Conservation (phyloP, 495 filamentous ascomycete species). For the Penicillium coprophilum region DNA sequence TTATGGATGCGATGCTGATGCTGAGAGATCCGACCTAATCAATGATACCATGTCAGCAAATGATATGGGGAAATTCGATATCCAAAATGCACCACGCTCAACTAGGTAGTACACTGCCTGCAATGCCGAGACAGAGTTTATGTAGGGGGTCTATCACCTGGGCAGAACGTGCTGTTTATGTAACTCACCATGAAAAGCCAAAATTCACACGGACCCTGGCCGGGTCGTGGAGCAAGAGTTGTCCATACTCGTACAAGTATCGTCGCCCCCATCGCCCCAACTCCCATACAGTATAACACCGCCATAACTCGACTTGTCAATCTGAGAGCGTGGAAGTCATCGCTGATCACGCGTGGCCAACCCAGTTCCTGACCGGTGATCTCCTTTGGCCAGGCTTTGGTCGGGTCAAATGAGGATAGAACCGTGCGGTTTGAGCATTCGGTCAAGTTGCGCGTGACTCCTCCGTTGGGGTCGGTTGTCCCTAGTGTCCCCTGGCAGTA, state of each 20-base stretch:
- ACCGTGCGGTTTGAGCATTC: slow-evolving; percentile 61
- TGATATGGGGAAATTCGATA: not conserved
- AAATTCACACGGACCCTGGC: slow-evolving; percentile 30
- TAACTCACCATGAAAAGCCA: slow-evolving; percentile 35
- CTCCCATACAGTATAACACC: slow-evolving; percentile 64
- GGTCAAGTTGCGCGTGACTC: slow-evolving; percentile 53
- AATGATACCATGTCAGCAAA: slow-evolving; percentile 5
- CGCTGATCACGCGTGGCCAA: slow-evolving; percentile 62
- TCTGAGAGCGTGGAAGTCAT: slow-evolving; percentile 54
- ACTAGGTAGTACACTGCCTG: not conserved
- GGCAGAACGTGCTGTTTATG: not conserved
- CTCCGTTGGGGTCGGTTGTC: slow-evolving; percentile 28
- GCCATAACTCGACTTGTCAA: slow-evolving; percentile 54
- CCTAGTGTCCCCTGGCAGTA: slow-evolving; percentile 65
- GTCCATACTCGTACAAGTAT: slow-evolving; percentile 42
- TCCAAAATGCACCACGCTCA: slow-evolving; percentile 3
- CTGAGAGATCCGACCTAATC: slow-evolving; percentile 46
- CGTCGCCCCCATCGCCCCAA: slow-evolving; percentile 55
- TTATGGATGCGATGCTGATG: slow-evolving; percentile 60
- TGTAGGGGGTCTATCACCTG: not conserved
- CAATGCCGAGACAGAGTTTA: not conserved
- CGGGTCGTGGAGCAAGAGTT: slow-evolving; percentile 10
- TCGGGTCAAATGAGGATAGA: slow-evolving; percentile 59
- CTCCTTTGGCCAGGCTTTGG: slow-evolving; percentile 51
- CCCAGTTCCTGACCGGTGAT: slow-evolving; percentile 55